Evolutionary conservation across 176 grass and related monocot genomes (phyloP).

Genomic region (Themeda triandra): DNA sequence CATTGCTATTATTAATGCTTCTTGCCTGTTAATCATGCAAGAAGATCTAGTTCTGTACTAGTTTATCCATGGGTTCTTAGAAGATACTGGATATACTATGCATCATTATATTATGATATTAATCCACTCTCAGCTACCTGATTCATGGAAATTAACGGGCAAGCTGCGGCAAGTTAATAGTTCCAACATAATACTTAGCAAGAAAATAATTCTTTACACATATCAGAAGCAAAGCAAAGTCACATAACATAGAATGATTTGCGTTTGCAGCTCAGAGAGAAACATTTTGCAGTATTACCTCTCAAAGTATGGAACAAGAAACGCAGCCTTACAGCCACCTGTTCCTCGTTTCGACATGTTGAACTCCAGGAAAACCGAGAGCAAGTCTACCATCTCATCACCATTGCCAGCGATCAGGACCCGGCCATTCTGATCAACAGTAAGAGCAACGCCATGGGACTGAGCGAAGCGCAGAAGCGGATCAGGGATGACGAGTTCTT

Average conservation of each 20-base stretch:
- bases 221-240: not conserved
- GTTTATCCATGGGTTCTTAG: not conserved
- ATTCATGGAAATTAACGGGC: not conserved
- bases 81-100: not conserved
- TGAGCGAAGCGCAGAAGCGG: constrained; percentile 47
- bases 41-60: not conserved
- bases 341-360: constrained; percentile 38
- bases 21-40: not conserved
- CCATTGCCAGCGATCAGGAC: constrained; percentile 53
- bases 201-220: not conserved
- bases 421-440: constrained; percentile 40
- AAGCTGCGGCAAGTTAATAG: not conserved
- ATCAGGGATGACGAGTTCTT: constrained; percentile 46
- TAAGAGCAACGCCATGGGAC: constrained; percentile 36
- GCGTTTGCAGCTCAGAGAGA: not conserved
- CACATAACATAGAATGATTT: not conserved
- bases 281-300: constrained; percentile 39
- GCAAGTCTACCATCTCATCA: constrained; percentile 57
- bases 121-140: not conserved
- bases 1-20: not conserved
- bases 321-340: constrained; percentile 53
- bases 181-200: not conserved
- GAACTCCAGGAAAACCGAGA: constrained; percentile 54
- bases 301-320: constrained; percentile 79
- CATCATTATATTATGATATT: not conserved